Base-by-base conservation (phyloP, 192 early-diverging fungal genomes). In the Chytriomyces sp. region DNA sequence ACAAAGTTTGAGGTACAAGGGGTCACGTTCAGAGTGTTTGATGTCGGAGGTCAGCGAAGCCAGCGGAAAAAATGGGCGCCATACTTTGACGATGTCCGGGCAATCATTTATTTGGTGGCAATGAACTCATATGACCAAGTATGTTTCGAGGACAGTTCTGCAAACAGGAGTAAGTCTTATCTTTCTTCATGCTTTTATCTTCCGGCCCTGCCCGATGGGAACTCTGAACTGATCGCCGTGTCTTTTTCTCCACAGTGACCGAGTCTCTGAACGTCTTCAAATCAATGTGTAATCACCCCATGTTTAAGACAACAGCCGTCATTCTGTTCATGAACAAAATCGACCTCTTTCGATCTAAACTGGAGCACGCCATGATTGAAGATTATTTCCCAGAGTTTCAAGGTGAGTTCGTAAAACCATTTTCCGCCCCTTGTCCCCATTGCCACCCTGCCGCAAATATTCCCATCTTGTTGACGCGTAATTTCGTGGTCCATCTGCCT, bases 291-390 rank as follows among this genome's bases (percentile, higher is more conserved):
- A 82, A 82, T 50, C 80, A 82, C 47, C 77, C 86, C 10, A 81
- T 90, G 73, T 79, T 82, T 71, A 68, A 73, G 24, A 61, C 79
- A 44, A 91, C 87, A 9, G 81, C 82, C 8, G 85, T 91, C 63
- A 91, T 91, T 49, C 67, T 91, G 26, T 91, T 91, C 81, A 68
- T 91, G 66, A 91, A 91, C 77, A 91, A 91, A 78, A 91, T 91
- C 46, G 90, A 91, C 69, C 79, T 91, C 20, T 83, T 91, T 59
- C 80, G 86, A 61, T 76, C 81, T 46, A 91, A 91, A 71, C 77
- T 91, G 13, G 72, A 76, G 6, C 66, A 64, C 8, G 78, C 82
- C 26, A 24, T 80, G 64, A 83, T 91, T 28, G 82, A 81, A 68
- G 78, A 85, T 23, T 85, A 86, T 57, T 88, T 91, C 50, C 83